Evolutionary conservation across 371 early-diverging fungal species (phyloP), one percentile per base, ranked within the genome.

Genomic region (Gilbertella persicaria): DNA sequence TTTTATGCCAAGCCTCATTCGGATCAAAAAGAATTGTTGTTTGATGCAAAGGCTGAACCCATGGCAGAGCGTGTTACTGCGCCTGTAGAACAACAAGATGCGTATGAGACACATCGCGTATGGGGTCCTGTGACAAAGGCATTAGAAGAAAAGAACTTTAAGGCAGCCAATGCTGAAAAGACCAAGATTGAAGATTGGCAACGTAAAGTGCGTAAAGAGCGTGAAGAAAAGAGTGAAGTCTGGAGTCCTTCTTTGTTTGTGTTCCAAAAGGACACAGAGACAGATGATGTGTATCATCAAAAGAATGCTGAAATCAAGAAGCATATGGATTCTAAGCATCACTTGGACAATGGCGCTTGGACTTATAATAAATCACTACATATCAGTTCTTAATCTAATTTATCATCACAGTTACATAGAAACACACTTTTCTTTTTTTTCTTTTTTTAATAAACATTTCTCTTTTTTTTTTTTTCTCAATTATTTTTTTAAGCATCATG

Each of bases 151-250:
- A 83, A 83, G 66, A 79, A 90, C 45, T 91, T 79, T 52, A 67
- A 69, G 14, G 53, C 71, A 0, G 92, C 92, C 0, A 87, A 86
- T 35, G 71, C 66, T 23, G 81, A 85, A 54, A 92, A 91, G 60
- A 64, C 85, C 13, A 77, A 70, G 35, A 84, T 92, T 33, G 92
- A 92, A 62, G 88, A 90, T 6, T 76, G 74, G 52, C 90, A 92
- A 60, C 79, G 92, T 17, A 67, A 64, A 8, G 45, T 88, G 53
- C 81, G 87, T 25, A 84, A 80, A 62, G 74, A 75, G 24, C 81
- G 91, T 7, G 84, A 79, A 9, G 83, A 78, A 39, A 64, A 43
- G 36, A 60, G 59, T 4, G 68, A 64, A 38, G 56, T 43, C 2
- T 75, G 72, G 70, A 43, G 35, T 21, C 87, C 88, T 1, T 48